Conservation (phyloP, 148 eudicot species). For the Rhododendron kiyosumense region DNA sequence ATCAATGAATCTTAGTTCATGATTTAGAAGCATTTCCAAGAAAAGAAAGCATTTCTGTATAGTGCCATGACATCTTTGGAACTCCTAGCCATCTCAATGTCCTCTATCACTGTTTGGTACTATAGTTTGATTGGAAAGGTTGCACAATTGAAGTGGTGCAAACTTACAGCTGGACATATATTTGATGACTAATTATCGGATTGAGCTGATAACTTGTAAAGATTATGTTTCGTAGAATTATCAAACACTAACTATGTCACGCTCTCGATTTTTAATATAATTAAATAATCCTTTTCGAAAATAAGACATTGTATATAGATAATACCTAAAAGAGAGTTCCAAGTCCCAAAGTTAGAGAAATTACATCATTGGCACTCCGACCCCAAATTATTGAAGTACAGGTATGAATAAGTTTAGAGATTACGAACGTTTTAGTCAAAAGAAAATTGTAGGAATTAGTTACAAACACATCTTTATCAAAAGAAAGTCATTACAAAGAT, state of each 20-base stretch:
- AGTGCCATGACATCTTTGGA: background rate
- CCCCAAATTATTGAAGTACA: too few species aligned
- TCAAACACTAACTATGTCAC: background rate
- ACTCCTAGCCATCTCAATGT: background rate
- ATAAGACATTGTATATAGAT: too few species aligned
- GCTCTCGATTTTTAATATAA: too few species aligned
- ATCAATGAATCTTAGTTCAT: background rate
- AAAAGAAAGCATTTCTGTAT: background rate
- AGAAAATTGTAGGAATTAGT: too few species aligned
- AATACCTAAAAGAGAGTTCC: too few species aligned
- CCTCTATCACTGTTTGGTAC: background rate
- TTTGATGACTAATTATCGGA: background rate
- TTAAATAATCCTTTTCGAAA: too few species aligned
- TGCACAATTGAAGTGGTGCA: background rate
- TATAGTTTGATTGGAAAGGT: background rate
- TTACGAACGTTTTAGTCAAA: too few species aligned
- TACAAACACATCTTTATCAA: too few species aligned
- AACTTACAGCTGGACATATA: background rate
- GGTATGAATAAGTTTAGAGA: too few species aligned
- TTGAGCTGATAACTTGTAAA: background rate
- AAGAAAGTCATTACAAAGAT: too few species aligned
- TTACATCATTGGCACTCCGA: too few species aligned
- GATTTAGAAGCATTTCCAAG: background rate
- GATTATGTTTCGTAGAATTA: background rate
- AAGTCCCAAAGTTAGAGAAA: too few species aligned